Percentiles rank a stretch among this genome's conserved stretches.
These are phyloP conservation scores for Nidula niveotomentosa DNA, from an alignment of 1,284 basidiomycete species.

Conservation along the genomic window DNA sequence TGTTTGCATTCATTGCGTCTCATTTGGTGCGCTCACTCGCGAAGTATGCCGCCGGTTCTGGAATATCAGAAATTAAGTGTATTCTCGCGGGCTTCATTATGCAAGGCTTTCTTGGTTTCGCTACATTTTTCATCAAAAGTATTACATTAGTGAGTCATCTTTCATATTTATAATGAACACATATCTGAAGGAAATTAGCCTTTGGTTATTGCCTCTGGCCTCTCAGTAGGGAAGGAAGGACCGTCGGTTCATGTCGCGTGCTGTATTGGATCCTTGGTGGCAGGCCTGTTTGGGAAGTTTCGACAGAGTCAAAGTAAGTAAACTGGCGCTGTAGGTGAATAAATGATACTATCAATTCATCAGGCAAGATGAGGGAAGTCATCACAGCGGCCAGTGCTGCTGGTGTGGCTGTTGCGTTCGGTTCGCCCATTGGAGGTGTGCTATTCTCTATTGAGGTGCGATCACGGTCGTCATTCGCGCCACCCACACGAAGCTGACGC, in stretches of 20 bases:
- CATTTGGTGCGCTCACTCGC: constrained; percentile 89
- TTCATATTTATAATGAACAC: constrained; percentile 1
- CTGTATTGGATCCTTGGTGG: constrained; percentile 89
- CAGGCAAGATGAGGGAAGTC: constrained; percentile 95
- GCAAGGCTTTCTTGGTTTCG: constrained; percentile 90
- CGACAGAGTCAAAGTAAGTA: constrained; percentile 82
- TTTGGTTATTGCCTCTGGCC: constrained; percentile 94
- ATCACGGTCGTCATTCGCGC: too few relatives aligned
- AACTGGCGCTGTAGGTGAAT: too few relatives aligned
- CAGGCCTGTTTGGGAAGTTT: constrained; percentile 80
- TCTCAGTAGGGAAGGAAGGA: constrained; percentile 98
- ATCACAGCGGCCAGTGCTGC: constrained; percentile 96
- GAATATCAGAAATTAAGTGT: constrained; percentile 99
- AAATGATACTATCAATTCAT: neutral
- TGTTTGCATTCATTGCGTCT: constrained; percentile 83
- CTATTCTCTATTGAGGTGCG: constrained; percentile 84
- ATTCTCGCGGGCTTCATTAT: constrained; percentile 97
- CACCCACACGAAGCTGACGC: too few relatives aligned
- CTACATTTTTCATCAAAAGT: constrained; percentile 91
- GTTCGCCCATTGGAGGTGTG: constrained; percentile 97
- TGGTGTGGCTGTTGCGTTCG: constrained; percentile 97
- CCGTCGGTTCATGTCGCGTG: constrained; percentile 98
- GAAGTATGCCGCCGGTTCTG: constrained; percentile 96
- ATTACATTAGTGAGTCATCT: constrained; percentile 73
- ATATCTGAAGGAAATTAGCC: constrained; percentile 57